Base-by-base conservation (phyloP, 2,329 filamentous ascomycete species). In the Thielaviopsis populi region DNA sequence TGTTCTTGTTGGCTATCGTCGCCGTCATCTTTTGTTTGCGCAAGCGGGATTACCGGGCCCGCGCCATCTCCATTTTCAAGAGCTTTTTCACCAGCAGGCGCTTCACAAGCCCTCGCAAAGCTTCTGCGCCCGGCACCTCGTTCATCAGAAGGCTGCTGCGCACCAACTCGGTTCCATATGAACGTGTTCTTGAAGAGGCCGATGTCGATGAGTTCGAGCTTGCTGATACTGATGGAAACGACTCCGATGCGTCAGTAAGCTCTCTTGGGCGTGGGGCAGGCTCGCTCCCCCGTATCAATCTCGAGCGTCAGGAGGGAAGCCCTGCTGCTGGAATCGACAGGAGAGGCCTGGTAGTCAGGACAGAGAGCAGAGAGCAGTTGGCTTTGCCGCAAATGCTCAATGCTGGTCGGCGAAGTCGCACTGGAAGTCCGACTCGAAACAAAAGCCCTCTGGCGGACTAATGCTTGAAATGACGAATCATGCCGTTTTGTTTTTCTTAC, bases 141-240 rank as follows among this genome's bases (percentile, higher is more conserved):
- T 71, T 81, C 69, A 79, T 80, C 7, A 80, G 79, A 67, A 89
- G 87, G 70, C 73, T 94, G 3, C 87, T 95, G 67, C 81, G 80
- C 15, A 79, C 82, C 4, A 74, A 72, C 60, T 74, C 76, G 0
- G 71, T 77, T 7, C 77, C 81, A 2, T 96, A 96, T 71, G 91
- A 96, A 71, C 85, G 90, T 37, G 86, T 96, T 2, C 75, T 95
- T 61, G 91, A 96, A 74, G 88, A 91, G 68, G 91, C 88, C 13
- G 82, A 83, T n/a, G 75, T 76, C 11, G 76, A 82, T 63, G 86
- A 90, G 50, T 92, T 95, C 70, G 91, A 96, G 71, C 80, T 96
- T 1, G 83, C 81, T 33, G 84, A 84, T 17, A 75, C 83, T 8
- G 82, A 85, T 37, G 84, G 83, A 1, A 80, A 84, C 62, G 82